Evolutionary conservation across 257 asterid species (phyloP), one percentile per base, ranked within the genome.

Genomic region (Solanum appendiculatum): DNA sequence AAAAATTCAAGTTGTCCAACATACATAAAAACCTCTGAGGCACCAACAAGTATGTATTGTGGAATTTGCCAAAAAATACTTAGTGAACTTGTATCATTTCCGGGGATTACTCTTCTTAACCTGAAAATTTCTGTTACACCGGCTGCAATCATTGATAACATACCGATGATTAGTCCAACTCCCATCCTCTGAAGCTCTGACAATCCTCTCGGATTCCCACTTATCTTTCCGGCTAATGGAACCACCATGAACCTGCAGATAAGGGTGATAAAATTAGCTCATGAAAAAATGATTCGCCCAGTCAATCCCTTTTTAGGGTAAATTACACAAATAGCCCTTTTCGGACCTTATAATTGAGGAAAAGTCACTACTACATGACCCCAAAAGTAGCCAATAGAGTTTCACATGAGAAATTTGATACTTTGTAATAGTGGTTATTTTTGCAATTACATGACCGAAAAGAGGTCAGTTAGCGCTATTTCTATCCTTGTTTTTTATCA

Each of bases 111-210:
- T 6, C 89, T n/a, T 58, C 72, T 91, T 4, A 94, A 93, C 21
- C 98, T 74, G 1, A 83, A 86, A 1, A 87, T 66, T 88, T 95
- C 98, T 0, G 96, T 93, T 3, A 92, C 0, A 0, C 95, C 98
- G 0, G 98, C 98, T 21, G 96, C 95, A 70, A 94, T 48, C 98
- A 95, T 95, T 0, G 96, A 92, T 40, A 95, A 63, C 90, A 94
- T 86, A 54, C 94, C 97, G 69, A 96, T 93, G 34, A 95, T 31
- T 5, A 96, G 91, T 16, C 99, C 98, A 15, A 90, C 90, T 2
- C 99, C 99, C 98, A 96, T 96, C 69, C 99, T 90, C 70, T 94
- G 98, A 81, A 96, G 97, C 91, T 94, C 97, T 1, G 95, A 92
- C 34, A 94, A 66, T 27, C 98, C 99, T 74, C 75, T 90, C 5